phyloP scores from a whole-genome alignment of 805 yeast genomes.

The Debaryomyces hansenii region DNA sequence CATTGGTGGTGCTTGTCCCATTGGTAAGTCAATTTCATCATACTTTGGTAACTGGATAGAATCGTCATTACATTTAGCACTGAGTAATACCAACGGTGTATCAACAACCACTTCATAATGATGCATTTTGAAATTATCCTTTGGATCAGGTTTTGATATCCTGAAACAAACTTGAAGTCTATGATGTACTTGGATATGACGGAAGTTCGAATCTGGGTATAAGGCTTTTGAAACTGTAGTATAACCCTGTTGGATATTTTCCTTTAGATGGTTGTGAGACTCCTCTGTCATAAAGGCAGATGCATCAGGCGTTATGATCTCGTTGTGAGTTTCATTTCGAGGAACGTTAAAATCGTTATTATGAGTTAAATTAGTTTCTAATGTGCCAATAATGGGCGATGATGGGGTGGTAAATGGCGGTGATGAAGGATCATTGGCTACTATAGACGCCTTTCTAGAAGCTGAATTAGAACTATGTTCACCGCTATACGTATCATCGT shows the following conservation, averaged over 20 bases:
- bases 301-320: constrained; percentile 28
- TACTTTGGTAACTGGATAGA: constrained; percentile 43
- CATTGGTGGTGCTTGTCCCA: neutral
- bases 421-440: constrained; percentile 6
- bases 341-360: constrained; percentile 7
- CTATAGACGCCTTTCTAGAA: constrained; percentile 28
- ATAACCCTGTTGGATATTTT: constrained; percentile 34
- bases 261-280: constrained; percentile 14
- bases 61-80: constrained; percentile 41
- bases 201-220: constrained; percentile 64
- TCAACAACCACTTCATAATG: constrained; percentile 82
- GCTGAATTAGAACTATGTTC: constrained; percentile 13
- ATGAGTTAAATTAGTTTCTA: constrained; percentile 40
- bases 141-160: constrained; percentile 60
- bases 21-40: constrained; percentile 22
- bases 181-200: constrained; percentile 63
- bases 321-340: constrained; percentile 11
- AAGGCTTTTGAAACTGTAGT: constrained; percentile 41
- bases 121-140: constrained; percentile 49
- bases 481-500: constrained; percentile 17
- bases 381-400: constrained; percentile 38
- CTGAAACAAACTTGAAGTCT: constrained; percentile 70
- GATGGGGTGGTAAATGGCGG: constrained; percentile 16
- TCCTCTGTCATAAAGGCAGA: constrained; percentile 32
- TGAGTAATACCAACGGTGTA: constrained; percentile 59